Base-by-base conservation (phyloP, 257 asterid species). In the Solanum megistacrolobum region DNA sequence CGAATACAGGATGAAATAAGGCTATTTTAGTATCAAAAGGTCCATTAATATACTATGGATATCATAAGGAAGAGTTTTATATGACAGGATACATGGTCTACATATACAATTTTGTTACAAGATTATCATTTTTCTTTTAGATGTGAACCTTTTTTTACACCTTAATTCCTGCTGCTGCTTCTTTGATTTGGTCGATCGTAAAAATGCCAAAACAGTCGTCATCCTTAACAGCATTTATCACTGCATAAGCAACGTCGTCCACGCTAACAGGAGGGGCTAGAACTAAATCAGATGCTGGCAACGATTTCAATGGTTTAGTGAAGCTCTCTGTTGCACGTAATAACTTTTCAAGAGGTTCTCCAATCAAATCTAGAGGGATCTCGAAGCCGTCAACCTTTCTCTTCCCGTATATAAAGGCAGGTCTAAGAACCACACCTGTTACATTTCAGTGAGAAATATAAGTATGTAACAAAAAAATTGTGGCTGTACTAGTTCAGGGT, bases 251-350 rank as follows among this genome's bases (percentile, higher is more conserved):
- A 39, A 97, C 92, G 84, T 96, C 98, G 9, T 95, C 98, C 38
- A 96, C 99, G 38, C 98, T 94, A 83, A 97, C 96, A 0, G 99
- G 99, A 10, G 98, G 98, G 87, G 98, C 98, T 90, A 97, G 90
- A 83, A 97, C 85, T 69, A 97, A 66, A 91, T 97, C 99, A 3
- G 99, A 97, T 29, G 94, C 98, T 31, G 99, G 99, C 86, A 97
- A 92, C 75, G 98, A 92, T 90, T 79, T 96, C 92, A 97, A 87
- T 18, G 98, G 99, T 81, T 90, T 93, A 9, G 98, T 95, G 90
- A 95, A 91, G 89, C 90, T 95, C 88, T 91, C 97, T 5, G 91
- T 69, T 41, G 97, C 93, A 12, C 85, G 90, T 79, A 97, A 90
- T 79, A 97, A 25, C 87, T 88, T 95, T 92, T 96, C 99, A 4